Conservation (phyloP, 2,329 filamentous ascomycete species). For the Claviceps digitariae region DNA sequence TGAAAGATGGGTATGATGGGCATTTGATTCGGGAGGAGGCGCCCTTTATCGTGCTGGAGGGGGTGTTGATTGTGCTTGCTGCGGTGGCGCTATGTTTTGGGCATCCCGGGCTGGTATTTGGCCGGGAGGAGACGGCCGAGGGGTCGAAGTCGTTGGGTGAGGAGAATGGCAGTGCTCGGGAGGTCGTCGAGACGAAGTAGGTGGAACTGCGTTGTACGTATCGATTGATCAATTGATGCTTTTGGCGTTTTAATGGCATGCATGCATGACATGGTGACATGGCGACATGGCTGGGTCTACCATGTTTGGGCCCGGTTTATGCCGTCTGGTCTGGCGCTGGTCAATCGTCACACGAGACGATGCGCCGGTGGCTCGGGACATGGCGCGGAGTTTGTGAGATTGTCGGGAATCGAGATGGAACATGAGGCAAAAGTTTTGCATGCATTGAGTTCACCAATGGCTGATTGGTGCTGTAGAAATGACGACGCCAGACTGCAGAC, state of each 20-base stretch:
- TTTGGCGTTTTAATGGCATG: no score
- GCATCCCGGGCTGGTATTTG: conserved; percentile 28
- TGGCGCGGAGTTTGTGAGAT: no score
- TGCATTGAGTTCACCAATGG: no score
- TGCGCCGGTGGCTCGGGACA: not conserved
- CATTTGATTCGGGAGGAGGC: conserved; percentile 37
- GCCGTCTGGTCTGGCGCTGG: not conserved
- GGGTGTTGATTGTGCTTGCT: conserved; percentile 24
- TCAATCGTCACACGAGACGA: not conserved
- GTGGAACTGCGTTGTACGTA: no score
- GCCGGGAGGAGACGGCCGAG: conserved; percentile 8
- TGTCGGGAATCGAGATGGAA: no score
- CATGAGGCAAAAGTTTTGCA: no score
- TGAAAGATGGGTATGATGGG: conserved; percentile 48
- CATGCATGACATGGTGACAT: no score
- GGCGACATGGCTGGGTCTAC: not conserved
- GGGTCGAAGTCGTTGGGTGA: conserved; percentile 9
- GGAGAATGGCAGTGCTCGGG: conserved; percentile 8
- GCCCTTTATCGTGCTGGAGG: conserved; percentile 41
- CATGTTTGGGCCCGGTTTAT: not conserved
- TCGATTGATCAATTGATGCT: no score
- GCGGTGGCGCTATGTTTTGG: conserved; percentile 24
- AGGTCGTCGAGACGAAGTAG: not conserved
- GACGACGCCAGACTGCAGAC: no score
- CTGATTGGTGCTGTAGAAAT: no score